phyloP scores from a whole-genome alignment of 306 rosid genomes.

The Begonia peltatifolia region DNA sequence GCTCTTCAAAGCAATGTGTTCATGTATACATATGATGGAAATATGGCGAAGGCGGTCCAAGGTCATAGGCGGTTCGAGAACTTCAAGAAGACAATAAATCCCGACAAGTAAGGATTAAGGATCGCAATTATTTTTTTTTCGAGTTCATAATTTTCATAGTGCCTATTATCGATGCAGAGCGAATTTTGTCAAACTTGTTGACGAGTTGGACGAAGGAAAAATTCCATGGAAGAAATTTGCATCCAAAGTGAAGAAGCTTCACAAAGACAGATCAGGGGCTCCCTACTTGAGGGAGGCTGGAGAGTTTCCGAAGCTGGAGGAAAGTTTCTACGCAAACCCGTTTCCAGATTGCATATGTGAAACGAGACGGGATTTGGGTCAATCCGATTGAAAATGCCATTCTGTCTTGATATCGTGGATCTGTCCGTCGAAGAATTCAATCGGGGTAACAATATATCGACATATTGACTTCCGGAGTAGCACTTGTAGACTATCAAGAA shows the following conservation, averaged over 20 bases:
- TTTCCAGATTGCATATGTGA: constrained; percentile 79
- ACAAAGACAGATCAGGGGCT: constrained; percentile 52
- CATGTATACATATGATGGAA: constrained; percentile 84
- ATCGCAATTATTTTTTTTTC: not conserved
- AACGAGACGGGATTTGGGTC: constrained; percentile 1
- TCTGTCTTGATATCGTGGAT: no score
- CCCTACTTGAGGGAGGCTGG: constrained; percentile 68
- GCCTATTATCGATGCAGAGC: constrained; percentile 39
- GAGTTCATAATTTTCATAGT: constrained; percentile 1
- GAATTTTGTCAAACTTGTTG: constrained; percentile 75
- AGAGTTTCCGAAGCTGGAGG: constrained; percentile 88
- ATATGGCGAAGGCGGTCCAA: constrained; percentile 99
- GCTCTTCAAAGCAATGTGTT: constrained; percentile 83
- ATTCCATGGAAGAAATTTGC: constrained; percentile 74
- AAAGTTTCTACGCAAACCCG: constrained; percentile 92
- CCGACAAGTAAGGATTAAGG: constrained; percentile 81
- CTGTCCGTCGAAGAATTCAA: no score
- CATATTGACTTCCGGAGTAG: no score
- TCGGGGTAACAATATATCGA: no score
- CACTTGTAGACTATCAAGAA: no score
- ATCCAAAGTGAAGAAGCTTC: constrained; percentile 67
- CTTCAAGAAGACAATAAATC: constrained; percentile 86
- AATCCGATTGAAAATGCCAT: no score
- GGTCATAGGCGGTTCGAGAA: constrained; percentile 93
- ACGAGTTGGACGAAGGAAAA: constrained; percentile 63